These are phyloP conservation scores for Penicillium ochrochloron DNA, from an alignment of 495 filamentous ascomycete species.

Conservation along the genomic window DNA sequence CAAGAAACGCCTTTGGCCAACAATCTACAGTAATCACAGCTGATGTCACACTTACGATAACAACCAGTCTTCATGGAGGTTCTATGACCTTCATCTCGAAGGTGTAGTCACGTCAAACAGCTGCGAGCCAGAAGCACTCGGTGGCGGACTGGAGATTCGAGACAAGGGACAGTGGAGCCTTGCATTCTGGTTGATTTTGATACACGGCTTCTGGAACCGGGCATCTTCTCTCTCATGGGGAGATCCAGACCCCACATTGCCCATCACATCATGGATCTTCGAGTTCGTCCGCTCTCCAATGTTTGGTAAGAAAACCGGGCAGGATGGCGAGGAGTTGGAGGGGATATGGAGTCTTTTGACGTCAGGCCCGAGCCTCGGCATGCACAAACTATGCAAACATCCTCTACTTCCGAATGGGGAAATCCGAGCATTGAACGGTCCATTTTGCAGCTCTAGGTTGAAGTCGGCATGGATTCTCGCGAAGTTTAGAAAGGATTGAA, in stretches of 20 bases:
- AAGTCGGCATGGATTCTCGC: background rate
- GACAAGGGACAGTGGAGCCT: constrained; percentile 23
- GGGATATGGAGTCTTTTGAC: constrained; percentile 19
- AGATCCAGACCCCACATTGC: constrained; percentile 23
- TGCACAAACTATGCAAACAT: constrained; percentile 22
- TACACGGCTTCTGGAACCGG: constrained; percentile 17
- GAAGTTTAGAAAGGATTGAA: no score
- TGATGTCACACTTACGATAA: constrained; percentile 49
- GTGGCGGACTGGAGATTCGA: constrained; percentile 31
- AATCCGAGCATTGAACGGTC: background rate
- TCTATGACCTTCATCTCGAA: constrained; percentile 13
- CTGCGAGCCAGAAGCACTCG: constrained; percentile 10
- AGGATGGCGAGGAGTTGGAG: constrained; percentile 4
- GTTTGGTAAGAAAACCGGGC: constrained; percentile 16
- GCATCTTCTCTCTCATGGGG: constrained; percentile 6
- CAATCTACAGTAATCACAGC: background rate
- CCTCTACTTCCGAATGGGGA: constrained; percentile 9
- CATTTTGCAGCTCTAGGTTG: background rate
- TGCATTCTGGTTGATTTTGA: constrained; percentile 11
- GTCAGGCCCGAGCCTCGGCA: constrained; percentile 15
- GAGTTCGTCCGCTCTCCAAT: constrained; percentile 18
- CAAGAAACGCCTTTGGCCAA: background rate
- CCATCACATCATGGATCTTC: constrained; percentile 19
- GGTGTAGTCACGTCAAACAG: constrained; percentile 35
- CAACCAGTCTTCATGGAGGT: background rate